Percentiles rank a stretch among this genome's conserved stretches.
These are phyloP conservation scores for Harringtonia aguacate DNA, from an alignment of 2,329 filamentous ascomycete genomes.

Conservation along the genomic window DNA sequence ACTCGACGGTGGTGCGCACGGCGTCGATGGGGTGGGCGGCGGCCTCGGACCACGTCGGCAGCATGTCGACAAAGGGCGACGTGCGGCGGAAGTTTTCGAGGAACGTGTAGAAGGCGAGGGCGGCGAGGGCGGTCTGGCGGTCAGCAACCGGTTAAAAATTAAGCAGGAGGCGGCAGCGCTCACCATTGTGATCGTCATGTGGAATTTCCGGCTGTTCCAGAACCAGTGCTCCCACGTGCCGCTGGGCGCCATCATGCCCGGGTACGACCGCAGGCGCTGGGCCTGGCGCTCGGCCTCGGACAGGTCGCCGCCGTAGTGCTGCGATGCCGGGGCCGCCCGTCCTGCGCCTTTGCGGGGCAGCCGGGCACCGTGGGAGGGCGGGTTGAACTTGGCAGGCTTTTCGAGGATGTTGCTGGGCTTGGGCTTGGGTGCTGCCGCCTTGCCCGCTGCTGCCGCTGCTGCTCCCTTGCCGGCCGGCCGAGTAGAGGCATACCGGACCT, in stretches of 20 bases:
- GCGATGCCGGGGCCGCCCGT: slow-evolving; percentile 33
- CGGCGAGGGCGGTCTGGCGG: slow-evolving; percentile 46
- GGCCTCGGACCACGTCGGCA: slow-evolving; percentile 61
- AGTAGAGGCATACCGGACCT: not conserved
- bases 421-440: not conserved
- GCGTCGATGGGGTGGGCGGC: slow-evolving; percentile 60
- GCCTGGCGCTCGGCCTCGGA: slow-evolving; percentile 53
- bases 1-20: slow-evolving; percentile 52
- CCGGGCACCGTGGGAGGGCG: slow-evolving; percentile 75
- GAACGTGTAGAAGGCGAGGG: slow-evolving; percentile 63
- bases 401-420: slow-evolving; percentile 47
- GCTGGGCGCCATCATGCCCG: slow-evolving; percentile 76
- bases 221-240: slow-evolving; percentile 81
- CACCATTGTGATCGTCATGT: slow-evolving; percentile 78
- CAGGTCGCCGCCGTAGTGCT: slow-evolving; percentile 65
- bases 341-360: slow-evolving; percentile 40
- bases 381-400: slow-evolving; percentile 81
- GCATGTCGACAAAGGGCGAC: slow-evolving; percentile 69
- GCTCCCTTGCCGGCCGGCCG: slow-evolving; percentile 7
- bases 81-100: slow-evolving; percentile 67
- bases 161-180: slow-evolving; percentile 6
- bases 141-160: too few species aligned
- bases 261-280: slow-evolving; percentile 66
- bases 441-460: not conserved
- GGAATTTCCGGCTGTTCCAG: slow-evolving; percentile 63